phyloP scores from a whole-genome alignment of 2,329 filamentous ascomycete genomes.

The Fusarium sp. region DNA sequence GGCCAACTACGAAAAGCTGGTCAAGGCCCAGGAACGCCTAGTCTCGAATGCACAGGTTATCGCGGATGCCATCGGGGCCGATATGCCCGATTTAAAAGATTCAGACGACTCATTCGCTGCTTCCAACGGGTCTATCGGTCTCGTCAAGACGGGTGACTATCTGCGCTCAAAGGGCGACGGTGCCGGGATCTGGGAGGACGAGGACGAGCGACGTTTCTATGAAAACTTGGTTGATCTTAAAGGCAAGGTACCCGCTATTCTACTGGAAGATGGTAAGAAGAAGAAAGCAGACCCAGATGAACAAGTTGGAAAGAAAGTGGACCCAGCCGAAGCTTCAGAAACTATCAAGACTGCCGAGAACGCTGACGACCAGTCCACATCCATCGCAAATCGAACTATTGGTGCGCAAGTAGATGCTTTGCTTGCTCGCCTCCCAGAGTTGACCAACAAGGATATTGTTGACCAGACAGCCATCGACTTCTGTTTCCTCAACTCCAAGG shows the following conservation, averaged over 20 bases:
- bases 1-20: constrained; percentile 92
- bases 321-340: constrained; percentile 65
- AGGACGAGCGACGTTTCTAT: constrained; percentile 97
- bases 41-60: constrained; percentile 91
- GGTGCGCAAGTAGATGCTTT: constrained; percentile 96
- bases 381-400: constrained; percentile 97
- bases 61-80: constrained; percentile 86
- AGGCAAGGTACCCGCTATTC: constrained; percentile 92
- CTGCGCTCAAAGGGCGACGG: constrained; percentile 90
- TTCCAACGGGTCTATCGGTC: constrained; percentile 84
- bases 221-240: constrained; percentile 96
- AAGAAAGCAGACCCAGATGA: constrained; percentile 89
- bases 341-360: constrained; percentile 65
- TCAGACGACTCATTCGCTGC: constrained; percentile 77
- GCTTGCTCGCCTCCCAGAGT: constrained; percentile 86
- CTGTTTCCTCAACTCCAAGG: constrained; percentile 98
- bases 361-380: constrained; percentile 86
- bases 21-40: constrained; percentile 92
- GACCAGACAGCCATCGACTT: constrained; percentile 96
- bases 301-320: constrained; percentile 80
- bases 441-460: constrained; percentile 91
- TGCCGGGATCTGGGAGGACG: constrained; percentile 97
- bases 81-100: constrained; percentile 94
- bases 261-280: constrained; percentile 95
- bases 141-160: constrained; percentile 95